Evolutionary conservation across 108 stramenopile species (phyloP).

Genomic region (Aurantiochytrium sp.): DNA sequence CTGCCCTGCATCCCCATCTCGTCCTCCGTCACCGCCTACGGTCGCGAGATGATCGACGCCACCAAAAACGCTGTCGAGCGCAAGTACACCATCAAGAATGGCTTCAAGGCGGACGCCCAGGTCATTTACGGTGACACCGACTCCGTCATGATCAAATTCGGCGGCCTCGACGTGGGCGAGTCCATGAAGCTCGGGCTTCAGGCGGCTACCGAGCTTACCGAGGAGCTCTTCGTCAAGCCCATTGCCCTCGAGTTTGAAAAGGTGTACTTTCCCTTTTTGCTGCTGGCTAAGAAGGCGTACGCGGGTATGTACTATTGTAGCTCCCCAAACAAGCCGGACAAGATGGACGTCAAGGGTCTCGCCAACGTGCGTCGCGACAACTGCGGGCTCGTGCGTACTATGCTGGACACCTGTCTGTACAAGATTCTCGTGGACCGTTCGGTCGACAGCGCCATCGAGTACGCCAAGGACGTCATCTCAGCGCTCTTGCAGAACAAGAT

Average conservation of each 20-base stretch:
- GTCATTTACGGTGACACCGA: conserved; percentile 99
- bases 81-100: conserved; percentile 87
- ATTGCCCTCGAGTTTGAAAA: conserved; percentile 89
- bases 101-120: conserved; percentile 81
- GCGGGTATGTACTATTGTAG: conserved; percentile 95
- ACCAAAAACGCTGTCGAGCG: conserved; percentile 88
- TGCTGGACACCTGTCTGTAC: conserved; percentile 90
- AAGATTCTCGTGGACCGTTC: conserved; percentile 92
- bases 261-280: conserved; percentile 96
- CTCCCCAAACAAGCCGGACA: conserved; percentile 85
- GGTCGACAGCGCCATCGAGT: conserved; percentile 79
- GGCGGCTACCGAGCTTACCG: conserved; percentile 86
- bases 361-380: conserved; percentile 99
- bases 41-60: conserved; percentile 79
- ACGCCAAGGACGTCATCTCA: conserved; percentile 83
- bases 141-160: conserved; percentile 98
- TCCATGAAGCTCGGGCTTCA: conserved; percentile 87
- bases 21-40: conserved; percentile 90
- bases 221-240: conserved; percentile 83
- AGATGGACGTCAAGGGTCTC: conserved; percentile 97
- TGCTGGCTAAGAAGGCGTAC: conserved; percentile 99
- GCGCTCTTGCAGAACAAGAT: conserved; percentile 96
- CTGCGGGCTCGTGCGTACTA: conserved; percentile 89
- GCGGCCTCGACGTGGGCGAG: conserved; percentile 78
- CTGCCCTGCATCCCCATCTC: conserved; percentile 97